Percentiles rank a stretch among this genome's conserved stretches.
phyloP scores from a whole-genome alignment of 1,139 yeast genomes.

The Zygosaccharomyces pseudobailii region DNA sequence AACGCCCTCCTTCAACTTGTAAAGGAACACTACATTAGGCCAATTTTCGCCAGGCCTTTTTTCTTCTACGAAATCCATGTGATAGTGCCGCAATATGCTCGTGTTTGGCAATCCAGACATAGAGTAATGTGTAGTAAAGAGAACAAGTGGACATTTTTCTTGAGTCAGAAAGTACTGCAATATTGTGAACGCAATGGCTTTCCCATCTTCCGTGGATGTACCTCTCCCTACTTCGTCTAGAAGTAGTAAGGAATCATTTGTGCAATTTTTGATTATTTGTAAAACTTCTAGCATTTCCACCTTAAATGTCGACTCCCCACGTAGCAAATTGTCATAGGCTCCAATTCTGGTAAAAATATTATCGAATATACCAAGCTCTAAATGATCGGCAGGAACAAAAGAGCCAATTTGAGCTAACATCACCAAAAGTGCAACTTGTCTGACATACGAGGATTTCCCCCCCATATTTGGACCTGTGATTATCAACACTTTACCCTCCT shows the following conservation, averaged over 20 bases:
- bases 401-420: conserved; percentile 51
- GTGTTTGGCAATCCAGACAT: conserved; percentile 48
- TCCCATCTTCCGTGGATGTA: conserved; percentile 88
- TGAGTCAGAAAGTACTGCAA: conserved; percentile 54
- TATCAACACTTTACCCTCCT: conserved; percentile 49
- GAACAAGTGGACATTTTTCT: conserved; percentile 48
- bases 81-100: conserved; percentile 52
- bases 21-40: conserved; percentile 52
- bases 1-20: conserved; percentile 54
- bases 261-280: conserved; percentile 37
- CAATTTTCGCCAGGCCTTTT: conserved; percentile 35
- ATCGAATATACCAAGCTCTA: conserved; percentile 40
- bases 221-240: conserved; percentile 54
- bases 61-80: conserved; percentile 66
- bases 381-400: conserved; percentile 46
- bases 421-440: conserved; percentile 43
- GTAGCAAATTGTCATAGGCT: conserved; percentile 40
- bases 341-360: conserved; percentile 45
- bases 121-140: conserved; percentile 91
- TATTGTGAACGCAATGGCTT: conserved; percentile 77
- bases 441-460: conserved; percentile 48
- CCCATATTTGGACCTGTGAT: conserved; percentile 63
- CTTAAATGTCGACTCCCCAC: conserved; percentile 45
- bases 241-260: conserved; percentile 39
- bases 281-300: conserved; percentile 48